A percentile compares a stretch with the other conserved stretches of the same genome.
phyloP scores from a whole-genome alignment of 495 filamentous ascomycete genomes.

The Penicillium ochrochloron region DNA sequence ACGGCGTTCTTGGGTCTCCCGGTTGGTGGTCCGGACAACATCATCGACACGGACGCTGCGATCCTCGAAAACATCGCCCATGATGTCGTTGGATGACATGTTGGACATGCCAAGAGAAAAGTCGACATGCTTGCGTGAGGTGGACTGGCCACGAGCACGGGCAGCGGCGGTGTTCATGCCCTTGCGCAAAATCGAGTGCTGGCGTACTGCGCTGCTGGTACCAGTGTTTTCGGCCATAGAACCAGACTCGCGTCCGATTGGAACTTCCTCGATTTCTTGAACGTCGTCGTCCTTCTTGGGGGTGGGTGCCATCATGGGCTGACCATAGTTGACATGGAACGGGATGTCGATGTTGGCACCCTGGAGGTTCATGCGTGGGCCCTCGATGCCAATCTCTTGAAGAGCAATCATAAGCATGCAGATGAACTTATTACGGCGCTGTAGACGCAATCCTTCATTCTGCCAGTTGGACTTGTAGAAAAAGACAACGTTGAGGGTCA shows the following conservation, averaged over 20 bases:
- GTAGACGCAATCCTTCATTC: slow-evolving; percentile 88
- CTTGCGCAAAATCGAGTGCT: slow-evolving; percentile 61
- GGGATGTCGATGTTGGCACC: slow-evolving; percentile 65
- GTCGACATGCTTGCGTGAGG: slow-evolving; percentile 67
- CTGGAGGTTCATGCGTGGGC: slow-evolving; percentile 76
- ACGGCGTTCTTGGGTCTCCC: slow-evolving; percentile 47
- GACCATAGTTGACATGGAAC: slow-evolving; percentile 58
- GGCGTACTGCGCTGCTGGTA: slow-evolving; percentile 34
- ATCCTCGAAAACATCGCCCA: slow-evolving; percentile 72
- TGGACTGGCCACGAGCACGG: slow-evolving; percentile 58
- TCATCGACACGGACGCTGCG: slow-evolving; percentile 42
- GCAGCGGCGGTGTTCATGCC: slow-evolving; percentile 46
- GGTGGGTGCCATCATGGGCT: slow-evolving; percentile 27
- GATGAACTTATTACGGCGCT: slow-evolving; percentile 92
- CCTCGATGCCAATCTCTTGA: slow-evolving; percentile 85
- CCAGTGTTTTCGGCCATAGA: slow-evolving; percentile 37
- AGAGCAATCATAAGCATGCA: slow-evolving; percentile 90
- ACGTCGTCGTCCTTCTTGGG: slow-evolving; percentile 15
- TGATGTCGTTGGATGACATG: slow-evolving; percentile 61
- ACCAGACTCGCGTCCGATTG: slow-evolving; percentile 21
- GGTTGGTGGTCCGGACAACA: slow-evolving; percentile 45
- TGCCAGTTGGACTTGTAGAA: slow-evolving; percentile 97
- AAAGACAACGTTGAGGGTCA: slow-evolving; percentile 94
- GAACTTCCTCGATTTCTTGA: slow-evolving; percentile 25
- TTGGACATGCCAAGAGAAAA: slow-evolving; percentile 74